A percentile compares a stretch with the other conserved stretches of the same genome.
Conservation (phyloP, 2,329 filamentous ascomycete species). For the Aspergillus carbonarius region DNA sequence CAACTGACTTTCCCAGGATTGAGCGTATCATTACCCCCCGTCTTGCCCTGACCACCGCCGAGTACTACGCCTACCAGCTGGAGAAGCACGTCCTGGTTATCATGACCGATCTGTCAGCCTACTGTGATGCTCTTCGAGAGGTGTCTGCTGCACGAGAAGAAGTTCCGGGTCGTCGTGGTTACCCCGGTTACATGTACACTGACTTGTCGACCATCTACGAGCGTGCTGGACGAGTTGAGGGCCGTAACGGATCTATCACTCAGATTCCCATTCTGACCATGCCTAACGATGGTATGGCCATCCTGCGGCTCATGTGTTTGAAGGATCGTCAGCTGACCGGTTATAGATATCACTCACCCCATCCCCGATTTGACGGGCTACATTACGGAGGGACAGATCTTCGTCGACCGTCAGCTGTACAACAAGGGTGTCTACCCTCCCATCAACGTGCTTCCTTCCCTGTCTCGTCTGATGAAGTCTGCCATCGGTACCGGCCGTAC, state of each 20-base stretch:
- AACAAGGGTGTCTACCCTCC: constrained; percentile 99
- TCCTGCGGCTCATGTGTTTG: background rate
- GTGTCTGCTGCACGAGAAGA: constrained; percentile 97
- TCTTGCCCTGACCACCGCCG: constrained; percentile 94
- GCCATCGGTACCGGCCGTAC: constrained; percentile 98
- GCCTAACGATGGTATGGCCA: constrained; percentile 80
- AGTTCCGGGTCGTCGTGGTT: constrained; percentile 98
- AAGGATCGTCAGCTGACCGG: constrained; percentile 3
- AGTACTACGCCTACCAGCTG: constrained; percentile 99
- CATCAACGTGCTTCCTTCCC: constrained; percentile 96
- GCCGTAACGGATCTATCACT: constrained; percentile 96
- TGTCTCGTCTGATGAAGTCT: constrained; percentile 99
- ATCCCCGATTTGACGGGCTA: constrained; percentile 99
- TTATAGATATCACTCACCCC: constrained; percentile 89
- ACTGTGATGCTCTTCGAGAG: constrained; percentile 98
- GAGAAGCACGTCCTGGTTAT: constrained; percentile 99
- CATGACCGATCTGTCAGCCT: constrained; percentile 94
- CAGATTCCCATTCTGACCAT: constrained; percentile 99
- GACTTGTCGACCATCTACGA: constrained; percentile 99
- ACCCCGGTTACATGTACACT: constrained; percentile 99
- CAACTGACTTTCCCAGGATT: constrained; percentile 60
- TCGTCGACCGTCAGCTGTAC: constrained; percentile 86
- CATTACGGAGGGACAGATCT: constrained; percentile 99
- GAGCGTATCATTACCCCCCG: constrained; percentile 99
- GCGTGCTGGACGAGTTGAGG: constrained; percentile 93